phyloP scores from a whole-genome alignment of 495 filamentous ascomycete genomes.

The Aspergillus ostianus region DNA sequence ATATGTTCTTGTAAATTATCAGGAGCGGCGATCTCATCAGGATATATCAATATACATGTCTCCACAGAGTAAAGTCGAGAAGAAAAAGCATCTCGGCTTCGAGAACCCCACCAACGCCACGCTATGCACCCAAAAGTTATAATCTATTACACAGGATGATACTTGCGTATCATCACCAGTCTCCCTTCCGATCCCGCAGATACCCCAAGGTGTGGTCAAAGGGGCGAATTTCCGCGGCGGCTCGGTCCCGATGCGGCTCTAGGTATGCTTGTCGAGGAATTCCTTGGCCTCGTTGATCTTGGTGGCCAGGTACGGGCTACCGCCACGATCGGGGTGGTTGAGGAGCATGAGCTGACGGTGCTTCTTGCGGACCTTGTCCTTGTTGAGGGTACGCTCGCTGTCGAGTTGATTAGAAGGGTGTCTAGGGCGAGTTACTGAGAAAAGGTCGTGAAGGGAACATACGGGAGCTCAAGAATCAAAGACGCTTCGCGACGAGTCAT shows the following conservation, averaged over 20 bases:
- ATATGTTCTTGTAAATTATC: constrained; percentile 9
- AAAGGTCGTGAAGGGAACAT: constrained; percentile 31
- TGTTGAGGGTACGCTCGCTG: constrained; percentile 81
- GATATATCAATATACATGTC: constrained; percentile 33
- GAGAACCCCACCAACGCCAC: constrained; percentile 44
- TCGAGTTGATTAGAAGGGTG: constrained; percentile 19
- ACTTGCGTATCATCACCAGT: constrained; percentile 2
- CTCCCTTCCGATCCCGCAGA: not conserved
- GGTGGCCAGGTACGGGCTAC: constrained; percentile 92
- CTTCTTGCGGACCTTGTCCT: constrained; percentile 92
- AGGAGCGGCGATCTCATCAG: constrained; percentile 45
- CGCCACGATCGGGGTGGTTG: constrained; percentile 97
- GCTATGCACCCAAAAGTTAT: constrained; percentile 43
- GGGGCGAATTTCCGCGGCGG: not conserved
- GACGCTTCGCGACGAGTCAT: constrained; percentile 92
- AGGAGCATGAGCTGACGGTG: constrained; percentile 95
- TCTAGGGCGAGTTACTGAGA: not conserved
- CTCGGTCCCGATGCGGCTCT: constrained; percentile 1
- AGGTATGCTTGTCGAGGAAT: constrained; percentile 75
- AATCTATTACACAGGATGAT: constrained; percentile 21
- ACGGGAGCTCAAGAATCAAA: constrained; percentile 89
- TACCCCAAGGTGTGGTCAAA: not conserved
- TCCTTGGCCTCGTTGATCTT: constrained; percentile 99
- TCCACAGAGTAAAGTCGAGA: constrained; percentile 21
- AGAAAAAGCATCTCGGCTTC: constrained; percentile 28